Evolutionary conservation across 1,284 basidiomycete genomes (phyloP).

Genomic region (Vanrija sp.): DNA sequence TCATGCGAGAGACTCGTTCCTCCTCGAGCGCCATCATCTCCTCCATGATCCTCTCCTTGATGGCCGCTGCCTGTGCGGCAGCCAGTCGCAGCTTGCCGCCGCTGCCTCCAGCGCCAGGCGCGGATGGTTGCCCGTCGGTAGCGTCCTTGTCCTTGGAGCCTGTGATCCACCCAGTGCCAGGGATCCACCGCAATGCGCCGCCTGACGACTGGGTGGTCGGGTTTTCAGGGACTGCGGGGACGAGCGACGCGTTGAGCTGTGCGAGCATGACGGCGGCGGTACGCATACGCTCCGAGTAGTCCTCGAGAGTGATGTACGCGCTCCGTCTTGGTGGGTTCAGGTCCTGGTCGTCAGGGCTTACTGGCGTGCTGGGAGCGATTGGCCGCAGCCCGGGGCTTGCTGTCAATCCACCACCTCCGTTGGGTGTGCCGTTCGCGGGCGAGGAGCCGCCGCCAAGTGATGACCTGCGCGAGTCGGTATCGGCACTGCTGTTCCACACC

Average conservation of each 20-base stretch:
- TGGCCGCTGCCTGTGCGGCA: slow-evolving; percentile 76
- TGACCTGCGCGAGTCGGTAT: slow-evolving; percentile 22
- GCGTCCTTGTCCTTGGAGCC: slow-evolving; percentile 27
- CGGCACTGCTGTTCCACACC: slow-evolving; percentile 57
- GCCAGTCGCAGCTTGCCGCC: slow-evolving; percentile 64
- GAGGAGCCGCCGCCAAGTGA: slow-evolving; percentile 11
- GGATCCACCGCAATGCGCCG: slow-evolving; percentile 58
- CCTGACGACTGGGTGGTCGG: slow-evolving; percentile 22
- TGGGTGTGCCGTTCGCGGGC: neutral
- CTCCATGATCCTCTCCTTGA: slow-evolving; percentile 93
- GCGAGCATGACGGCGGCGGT: slow-evolving; percentile 98
- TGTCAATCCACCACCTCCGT: slow-evolving; percentile 1
- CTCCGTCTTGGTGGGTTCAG: slow-evolving; percentile 19
- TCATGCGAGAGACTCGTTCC: slow-evolving; percentile 93
- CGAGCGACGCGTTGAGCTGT: slow-evolving; percentile 82
- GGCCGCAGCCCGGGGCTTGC: neutral
- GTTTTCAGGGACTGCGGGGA: slow-evolving; percentile 51
- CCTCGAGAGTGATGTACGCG: slow-evolving; percentile 63
- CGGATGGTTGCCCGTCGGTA: slow-evolving; percentile 5
- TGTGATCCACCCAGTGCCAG: slow-evolving; percentile 61
- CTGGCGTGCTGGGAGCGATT: slow-evolving; percentile 2
- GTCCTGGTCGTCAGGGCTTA: slow-evolving; percentile 2
- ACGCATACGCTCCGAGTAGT: slow-evolving; percentile 96
- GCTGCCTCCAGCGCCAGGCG: slow-evolving; percentile 13
- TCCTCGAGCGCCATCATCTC: slow-evolving; percentile 98